phyloP scores from a whole-genome alignment of 169 alveolate species.

The Theileria equi region DNA sequence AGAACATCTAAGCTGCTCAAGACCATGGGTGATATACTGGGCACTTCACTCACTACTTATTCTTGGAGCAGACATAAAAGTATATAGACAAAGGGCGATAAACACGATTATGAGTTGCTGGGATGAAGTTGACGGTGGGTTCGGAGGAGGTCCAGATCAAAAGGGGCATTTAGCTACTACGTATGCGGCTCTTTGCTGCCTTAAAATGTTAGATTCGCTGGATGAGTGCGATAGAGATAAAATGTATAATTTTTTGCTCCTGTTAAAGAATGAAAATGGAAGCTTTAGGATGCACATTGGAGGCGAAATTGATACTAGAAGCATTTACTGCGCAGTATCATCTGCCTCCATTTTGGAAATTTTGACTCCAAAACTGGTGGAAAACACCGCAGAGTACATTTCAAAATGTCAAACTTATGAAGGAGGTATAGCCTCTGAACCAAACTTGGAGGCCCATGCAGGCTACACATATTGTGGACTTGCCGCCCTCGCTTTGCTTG shows the following conservation, averaged over 20 bases:
- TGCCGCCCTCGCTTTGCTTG: conserved; percentile 87
- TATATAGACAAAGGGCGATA: conserved; percentile 23
- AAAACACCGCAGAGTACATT: conserved; percentile 85
- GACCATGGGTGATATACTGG: conserved; percentile 65
- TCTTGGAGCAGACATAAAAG: conserved; percentile 38
- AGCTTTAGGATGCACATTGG: conserved; percentile 84
- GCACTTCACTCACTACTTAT: conserved; percentile 33
- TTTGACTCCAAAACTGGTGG: conserved; percentile 82
- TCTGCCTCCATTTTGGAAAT: conserved; percentile 86
- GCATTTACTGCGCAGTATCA: conserved; percentile 90
- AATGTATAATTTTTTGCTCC: conserved; percentile 81
- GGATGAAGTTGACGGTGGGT: conserved; percentile 81
- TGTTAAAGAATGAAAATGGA: conserved; percentile 86
- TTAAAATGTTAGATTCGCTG: conserved; percentile 72
- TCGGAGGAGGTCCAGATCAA: conserved; percentile 88
- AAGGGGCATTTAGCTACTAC: conserved; percentile 89
- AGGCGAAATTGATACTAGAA: conserved; percentile 95
- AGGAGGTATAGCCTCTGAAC: conserved; percentile 95
- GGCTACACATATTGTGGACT: conserved; percentile 96
- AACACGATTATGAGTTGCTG: conserved; percentile 38
- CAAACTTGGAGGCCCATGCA: conserved; percentile 95
- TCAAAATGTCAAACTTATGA: conserved; percentile 91
- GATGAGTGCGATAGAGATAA: conserved; percentile 82
- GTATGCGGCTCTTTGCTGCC: conserved; percentile 86
- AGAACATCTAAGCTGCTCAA: conserved; percentile 34